Conservation (phyloP, 495 filamentous ascomycete species). For the Pyronema domesticum region DNA sequence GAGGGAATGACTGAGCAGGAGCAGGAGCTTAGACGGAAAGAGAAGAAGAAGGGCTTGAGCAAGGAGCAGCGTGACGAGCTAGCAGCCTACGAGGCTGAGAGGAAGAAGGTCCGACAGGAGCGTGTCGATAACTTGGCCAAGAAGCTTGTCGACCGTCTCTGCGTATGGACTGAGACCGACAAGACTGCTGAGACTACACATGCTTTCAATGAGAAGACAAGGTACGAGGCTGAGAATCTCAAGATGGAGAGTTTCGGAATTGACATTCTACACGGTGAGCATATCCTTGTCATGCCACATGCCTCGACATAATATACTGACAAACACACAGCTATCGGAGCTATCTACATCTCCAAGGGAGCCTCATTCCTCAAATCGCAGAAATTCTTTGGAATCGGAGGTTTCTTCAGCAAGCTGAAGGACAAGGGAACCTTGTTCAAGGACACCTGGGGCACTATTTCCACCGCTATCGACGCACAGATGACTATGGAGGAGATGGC, state of each 20-base stretch:
- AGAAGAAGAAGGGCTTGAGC: conserved; percentile 76
- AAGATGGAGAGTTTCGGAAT: conserved; percentile 99
- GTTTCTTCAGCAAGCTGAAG: conserved; percentile 83
- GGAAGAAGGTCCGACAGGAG: conserved; percentile 68
- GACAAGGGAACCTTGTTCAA: conserved; percentile 94
- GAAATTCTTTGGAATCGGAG: conserved; percentile 88
- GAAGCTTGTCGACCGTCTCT: conserved; percentile 79
- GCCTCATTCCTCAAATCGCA: conserved; percentile 79
- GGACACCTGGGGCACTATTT: conserved; percentile 96
- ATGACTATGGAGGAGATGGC: conserved; percentile 99
- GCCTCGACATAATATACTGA: background rate
- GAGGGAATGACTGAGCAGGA: conserved; percentile 55
- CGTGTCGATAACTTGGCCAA: conserved; percentile 65
- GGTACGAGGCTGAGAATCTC: conserved; percentile 89
- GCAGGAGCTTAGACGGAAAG: conserved; percentile 45
- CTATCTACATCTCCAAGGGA: conserved; percentile 73
- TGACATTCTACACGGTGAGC: conserved; percentile 63
- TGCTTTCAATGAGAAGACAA: conserved; percentile 83
- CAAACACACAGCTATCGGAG: conserved; percentile 49
- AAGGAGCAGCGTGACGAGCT: conserved; percentile 87
- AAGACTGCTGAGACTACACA: conserved; percentile 65
- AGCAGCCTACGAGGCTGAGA: conserved; percentile 71
- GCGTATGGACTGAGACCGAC: conserved; percentile 94
- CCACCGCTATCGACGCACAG: conserved; percentile 92
- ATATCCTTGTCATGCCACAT: background rate